phyloP scores from a whole-genome alignment of 805 yeast species.

The Kuraishia hungarica region DNA sequence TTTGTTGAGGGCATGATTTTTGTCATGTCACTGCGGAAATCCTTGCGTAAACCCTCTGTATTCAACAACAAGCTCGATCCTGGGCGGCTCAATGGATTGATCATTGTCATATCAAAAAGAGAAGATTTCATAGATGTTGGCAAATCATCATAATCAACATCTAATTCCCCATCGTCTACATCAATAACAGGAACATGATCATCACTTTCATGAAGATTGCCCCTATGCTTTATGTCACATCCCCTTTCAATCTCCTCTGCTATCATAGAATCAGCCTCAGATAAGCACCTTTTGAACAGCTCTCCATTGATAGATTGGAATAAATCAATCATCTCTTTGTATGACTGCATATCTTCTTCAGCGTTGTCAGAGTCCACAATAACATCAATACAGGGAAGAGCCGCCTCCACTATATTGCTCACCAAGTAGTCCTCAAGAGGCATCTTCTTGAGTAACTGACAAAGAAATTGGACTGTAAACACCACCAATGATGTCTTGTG shows the following conservation, averaged over 20 bases:
- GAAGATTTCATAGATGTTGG: not conserved
- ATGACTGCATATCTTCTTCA: not conserved
- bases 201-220: not conserved
- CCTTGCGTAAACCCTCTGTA: not conserved
- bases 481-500: slow-evolving; percentile 14
- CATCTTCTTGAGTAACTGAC: slow-evolving; percentile 1
- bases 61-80: not conserved
- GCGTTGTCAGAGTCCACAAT: slow-evolving; percentile 2
- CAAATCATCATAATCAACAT: not conserved
- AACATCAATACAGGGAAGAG: slow-evolving; percentile 14
- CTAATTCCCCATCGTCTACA: not conserved
- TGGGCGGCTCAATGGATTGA: slow-evolving; percentile 2
- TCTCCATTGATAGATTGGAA: not conserved
- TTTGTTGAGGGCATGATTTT: slow-evolving; percentile 24
- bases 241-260: not conserved
- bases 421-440: slow-evolving; percentile 11
- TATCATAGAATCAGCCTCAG: not conserved
- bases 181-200: not conserved
- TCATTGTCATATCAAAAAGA: slow-evolving; percentile 8
- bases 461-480: slow-evolving; percentile 11
- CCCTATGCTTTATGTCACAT: not conserved
- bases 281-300: not conserved
- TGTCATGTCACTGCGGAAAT: slow-evolving; percentile 25
- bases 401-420: slow-evolving; percentile 13
- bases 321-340: not conserved